Evolutionary conservation across 768 basidiomycete species (phyloP), one percentile per base, ranked within the genome.

Genomic region (Pulveroboletus sp.): DNA sequence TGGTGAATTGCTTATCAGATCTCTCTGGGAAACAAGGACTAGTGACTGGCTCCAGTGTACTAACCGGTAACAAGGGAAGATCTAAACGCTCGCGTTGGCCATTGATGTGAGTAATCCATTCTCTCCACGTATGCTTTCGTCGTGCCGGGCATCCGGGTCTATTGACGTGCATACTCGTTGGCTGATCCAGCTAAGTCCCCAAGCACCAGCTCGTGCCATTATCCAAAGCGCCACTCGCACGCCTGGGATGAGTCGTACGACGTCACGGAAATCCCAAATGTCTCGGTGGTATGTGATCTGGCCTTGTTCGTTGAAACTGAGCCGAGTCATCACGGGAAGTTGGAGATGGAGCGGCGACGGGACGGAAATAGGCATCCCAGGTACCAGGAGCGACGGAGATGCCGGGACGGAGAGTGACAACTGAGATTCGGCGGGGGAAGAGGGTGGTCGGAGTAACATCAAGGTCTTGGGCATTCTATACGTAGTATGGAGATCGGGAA

Each of bases 301-400:
- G n/a, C 85, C 87, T 60, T 84, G 83, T 57, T 90, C 89, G 66
- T 90, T 90, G 67, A 92, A 89, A 27, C 79, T 76, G 31, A 91
- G 75, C 24, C 82, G 78, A 5, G 87, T 86, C 48, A 86, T 75
- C 41, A 90, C 78, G 40, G 77, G 85, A 6, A 92, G 76, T 59
- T 79, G 75, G 57, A 89, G 72, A 62, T 89, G 85, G n/a, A 91
- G 67, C 1, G 88, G 85, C 14, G 84, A 85, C 2, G 84, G 81
- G 16, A 84, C 57, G 31, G 75, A 73, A 29, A 81, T 59, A 4
- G 75, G 76, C 21, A 81, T 81, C n/a, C 78, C 78, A n/a, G 78
- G 78, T 44, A 86, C 62, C 14, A 75, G 73, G 6, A 88, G 65
- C 13, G 74, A 76, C 12, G 80, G 83, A 25, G 73, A 61, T 48